These are phyloP conservation scores for Talaromyces marneffei DNA, from an alignment of 2,329 filamentous ascomycete species.

Conservation along the genomic window DNA sequence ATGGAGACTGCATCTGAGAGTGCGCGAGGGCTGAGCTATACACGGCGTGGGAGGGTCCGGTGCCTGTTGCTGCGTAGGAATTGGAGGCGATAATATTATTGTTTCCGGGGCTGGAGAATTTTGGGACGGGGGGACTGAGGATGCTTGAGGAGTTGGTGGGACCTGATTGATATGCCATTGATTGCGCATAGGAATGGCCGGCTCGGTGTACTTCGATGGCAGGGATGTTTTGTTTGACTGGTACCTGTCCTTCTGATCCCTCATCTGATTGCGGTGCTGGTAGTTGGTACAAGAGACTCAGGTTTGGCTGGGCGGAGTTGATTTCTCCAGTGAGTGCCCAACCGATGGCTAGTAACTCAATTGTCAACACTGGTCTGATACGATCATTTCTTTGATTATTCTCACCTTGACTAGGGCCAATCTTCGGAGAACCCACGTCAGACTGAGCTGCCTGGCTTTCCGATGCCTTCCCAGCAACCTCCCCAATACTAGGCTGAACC, in stretches of 20 bases:
- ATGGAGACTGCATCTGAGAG: slow-evolving; percentile 5
- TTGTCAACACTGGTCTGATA: background rate
- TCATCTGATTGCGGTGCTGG: slow-evolving; percentile 29
- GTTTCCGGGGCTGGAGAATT: slow-evolving; percentile 4
- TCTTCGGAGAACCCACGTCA: slow-evolving; percentile 39
- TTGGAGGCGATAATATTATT: background rate
- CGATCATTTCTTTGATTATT: slow-evolving; percentile 11
- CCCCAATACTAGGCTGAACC: slow-evolving; percentile 19
- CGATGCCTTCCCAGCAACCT: slow-evolving; percentile 18
- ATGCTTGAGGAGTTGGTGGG: background rate
- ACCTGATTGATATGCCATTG: slow-evolving; percentile 21
- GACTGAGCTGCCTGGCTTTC: slow-evolving; percentile 23
- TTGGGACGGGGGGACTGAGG: background rate
- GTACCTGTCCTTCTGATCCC: slow-evolving; percentile 23
- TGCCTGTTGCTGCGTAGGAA: background rate
- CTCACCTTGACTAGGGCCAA: slow-evolving; percentile 49
- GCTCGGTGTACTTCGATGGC: slow-evolving; percentile 21
- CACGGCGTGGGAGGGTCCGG: background rate
- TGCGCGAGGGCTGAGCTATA: background rate
- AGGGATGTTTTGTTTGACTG: slow-evolving; percentile 26
- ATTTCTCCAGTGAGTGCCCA: slow-evolving; percentile 86
- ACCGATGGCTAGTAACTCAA: slow-evolving; percentile 57
- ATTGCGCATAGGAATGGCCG: slow-evolving; percentile 25
- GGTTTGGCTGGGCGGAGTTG: slow-evolving; percentile 75
- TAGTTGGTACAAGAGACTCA: slow-evolving; percentile 73